Percentiles rank a stretch among this genome's conserved stretches.
Evolutionary conservation across 31 red algal species (phyloP).

Genomic region (Endocladia muricata): DNA sequence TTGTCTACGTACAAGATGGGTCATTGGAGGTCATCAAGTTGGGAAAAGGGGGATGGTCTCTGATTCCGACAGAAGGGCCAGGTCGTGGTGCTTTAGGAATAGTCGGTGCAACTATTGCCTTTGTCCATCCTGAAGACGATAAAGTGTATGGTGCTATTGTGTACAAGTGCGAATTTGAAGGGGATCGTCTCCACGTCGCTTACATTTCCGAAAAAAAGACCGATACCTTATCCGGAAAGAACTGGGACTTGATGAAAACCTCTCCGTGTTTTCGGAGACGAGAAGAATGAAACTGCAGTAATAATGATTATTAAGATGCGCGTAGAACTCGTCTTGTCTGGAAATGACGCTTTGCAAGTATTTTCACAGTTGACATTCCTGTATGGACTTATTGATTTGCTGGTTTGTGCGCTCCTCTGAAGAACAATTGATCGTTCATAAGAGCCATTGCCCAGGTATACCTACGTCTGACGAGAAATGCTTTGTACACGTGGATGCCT

Average conservation of each 20-base stretch:
- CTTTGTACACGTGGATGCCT: too few relatives aligned
- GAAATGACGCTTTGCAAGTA: too few relatives aligned
- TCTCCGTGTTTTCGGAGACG: slow-evolving; percentile 46
- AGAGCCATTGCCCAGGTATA: too few relatives aligned
- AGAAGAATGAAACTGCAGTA: too few relatives aligned
- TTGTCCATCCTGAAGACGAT: slow-evolving; percentile 41
- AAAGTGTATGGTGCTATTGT: slow-evolving; percentile 42
- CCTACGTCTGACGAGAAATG: too few relatives aligned
- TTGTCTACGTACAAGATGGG: slow-evolving; percentile 48
- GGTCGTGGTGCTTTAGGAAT: slow-evolving; percentile 1
- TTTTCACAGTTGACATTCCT: too few relatives aligned
- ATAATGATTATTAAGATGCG: too few relatives aligned
- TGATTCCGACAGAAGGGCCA: slow-evolving; percentile 14
- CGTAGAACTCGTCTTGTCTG: too few relatives aligned
- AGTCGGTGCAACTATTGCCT: slow-evolving; percentile 42
- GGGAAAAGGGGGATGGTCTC: slow-evolving; percentile 26
- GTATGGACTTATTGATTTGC: too few relatives aligned
- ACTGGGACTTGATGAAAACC: slow-evolving; percentile 27
- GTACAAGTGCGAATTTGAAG: slow-evolving; percentile 30
- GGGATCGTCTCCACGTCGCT: slow-evolving; percentile 39
- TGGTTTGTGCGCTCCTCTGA: too few relatives aligned
- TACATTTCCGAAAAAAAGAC: slow-evolving; percentile 52
- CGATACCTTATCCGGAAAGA: slow-evolving; percentile 28
- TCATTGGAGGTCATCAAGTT: slow-evolving; percentile 33
- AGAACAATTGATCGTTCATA: too few relatives aligned